Percentiles rank a stretch among this genome's conserved stretches.
phyloP scores from a whole-genome alignment of 768 basidiomycete species.

The Amanita molliuscula region DNA sequence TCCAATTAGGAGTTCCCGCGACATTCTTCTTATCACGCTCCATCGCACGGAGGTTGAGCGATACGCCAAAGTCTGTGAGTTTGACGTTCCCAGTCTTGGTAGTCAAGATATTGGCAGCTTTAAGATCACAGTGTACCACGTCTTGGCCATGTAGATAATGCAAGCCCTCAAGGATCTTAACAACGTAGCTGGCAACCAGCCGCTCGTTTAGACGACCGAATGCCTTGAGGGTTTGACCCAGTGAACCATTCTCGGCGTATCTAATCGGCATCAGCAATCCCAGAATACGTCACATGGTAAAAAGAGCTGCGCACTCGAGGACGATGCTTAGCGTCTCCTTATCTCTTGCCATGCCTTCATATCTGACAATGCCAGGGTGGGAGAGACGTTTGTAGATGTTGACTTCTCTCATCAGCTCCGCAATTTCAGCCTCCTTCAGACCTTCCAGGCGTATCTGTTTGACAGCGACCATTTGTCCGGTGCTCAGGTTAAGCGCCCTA shows the following conservation, averaged over 20 bases:
- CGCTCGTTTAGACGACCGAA: conserved; percentile 92
- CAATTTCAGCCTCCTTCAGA: conserved; percentile 82
- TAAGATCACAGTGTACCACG: conserved; percentile 96
- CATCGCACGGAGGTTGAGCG: conserved; percentile 88
- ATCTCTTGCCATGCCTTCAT: conserved; percentile 92
- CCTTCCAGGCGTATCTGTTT: conserved; percentile 91
- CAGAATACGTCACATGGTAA: conserved; percentile 8
- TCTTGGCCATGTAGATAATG: conserved; percentile 85
- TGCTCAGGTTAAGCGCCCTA: conserved; percentile 86
- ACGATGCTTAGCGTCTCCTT: conserved; percentile 85
- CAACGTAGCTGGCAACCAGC: conserved; percentile 86
- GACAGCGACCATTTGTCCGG: conserved; percentile 98
- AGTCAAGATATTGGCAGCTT: conserved; percentile 97
- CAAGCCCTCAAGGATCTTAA: conserved; percentile 93
- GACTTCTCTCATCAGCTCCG: conserved; percentile 89
- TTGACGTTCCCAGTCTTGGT: conserved; percentile 98
- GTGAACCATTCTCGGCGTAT: conserved; percentile 93
- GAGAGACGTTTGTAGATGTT: conserved; percentile 83
- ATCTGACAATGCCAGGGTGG: conserved; percentile 95
- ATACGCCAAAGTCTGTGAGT: conserved; percentile 95
- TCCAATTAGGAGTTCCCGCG: conserved; percentile 97
- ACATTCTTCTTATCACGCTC: conserved; percentile 77
- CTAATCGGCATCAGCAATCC: conserved; percentile 27
- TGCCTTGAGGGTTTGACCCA: conserved; percentile 85
- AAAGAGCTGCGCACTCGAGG: conserved; percentile 63